Conservation (phyloP, 306 rosid genomes). For the Cicer chorassanicum region DNA sequence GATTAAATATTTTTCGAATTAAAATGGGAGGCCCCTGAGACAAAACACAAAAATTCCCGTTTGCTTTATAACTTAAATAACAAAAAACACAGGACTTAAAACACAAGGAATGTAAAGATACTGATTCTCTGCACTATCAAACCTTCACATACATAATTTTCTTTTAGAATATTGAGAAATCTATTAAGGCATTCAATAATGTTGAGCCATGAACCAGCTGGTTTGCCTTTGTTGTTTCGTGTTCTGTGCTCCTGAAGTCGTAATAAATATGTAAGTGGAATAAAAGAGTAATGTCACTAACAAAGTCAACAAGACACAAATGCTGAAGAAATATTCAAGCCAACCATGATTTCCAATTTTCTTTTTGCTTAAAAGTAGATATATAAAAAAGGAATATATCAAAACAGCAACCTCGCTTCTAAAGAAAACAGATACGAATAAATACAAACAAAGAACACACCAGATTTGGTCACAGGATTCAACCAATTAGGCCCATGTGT, state of each 20-base stretch:
- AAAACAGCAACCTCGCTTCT: too few species aligned
- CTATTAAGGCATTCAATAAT: constrained; percentile 60
- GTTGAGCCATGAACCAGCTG: constrained; percentile 61
- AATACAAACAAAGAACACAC: too few species aligned
- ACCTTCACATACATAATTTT: constrained; percentile 70
- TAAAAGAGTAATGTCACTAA: constrained; percentile 19
- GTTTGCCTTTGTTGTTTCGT: constrained; percentile 51
- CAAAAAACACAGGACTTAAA: constrained; percentile 4
- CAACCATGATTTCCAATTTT: background rate
- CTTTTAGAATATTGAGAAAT: constrained; percentile 67
- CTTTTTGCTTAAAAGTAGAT: background rate
- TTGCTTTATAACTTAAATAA: constrained; percentile 28
- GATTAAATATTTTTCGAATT: constrained; percentile 69
- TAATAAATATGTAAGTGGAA: constrained; percentile 36
- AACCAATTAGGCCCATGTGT: too few species aligned
- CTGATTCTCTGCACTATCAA: constrained; percentile 38
- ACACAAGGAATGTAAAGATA: background rate
- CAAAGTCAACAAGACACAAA: background rate
- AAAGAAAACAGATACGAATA: too few species aligned
- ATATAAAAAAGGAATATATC: background rate
- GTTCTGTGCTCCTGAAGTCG: constrained; percentile 67
- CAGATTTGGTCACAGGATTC: too few species aligned
- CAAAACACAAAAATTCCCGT: constrained; percentile 39
- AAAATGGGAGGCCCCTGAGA: constrained; percentile 77
- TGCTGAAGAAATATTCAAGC: background rate